Base-by-base conservation (phyloP, 2,329 filamentous ascomycete genomes). In the Corinectria fuckeliana region DNA sequence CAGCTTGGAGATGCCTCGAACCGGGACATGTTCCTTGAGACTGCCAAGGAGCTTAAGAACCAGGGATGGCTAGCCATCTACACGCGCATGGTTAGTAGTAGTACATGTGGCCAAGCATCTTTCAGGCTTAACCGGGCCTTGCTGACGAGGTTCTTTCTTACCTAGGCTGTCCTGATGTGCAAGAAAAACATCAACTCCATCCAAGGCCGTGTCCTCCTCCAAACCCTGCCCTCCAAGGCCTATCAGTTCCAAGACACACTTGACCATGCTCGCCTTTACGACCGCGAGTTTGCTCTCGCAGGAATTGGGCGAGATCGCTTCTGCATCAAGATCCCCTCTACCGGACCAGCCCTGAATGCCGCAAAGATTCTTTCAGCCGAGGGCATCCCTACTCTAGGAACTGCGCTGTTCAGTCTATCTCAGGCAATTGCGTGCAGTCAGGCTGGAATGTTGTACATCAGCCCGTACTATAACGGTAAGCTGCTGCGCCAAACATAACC, bases 241-340 rank as follows among this genome's bases (percentile, higher is more conserved):
- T 82, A 82, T 62, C 74, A 81, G 58, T 75, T 69, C 3, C 71
- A 79, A 44, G 74, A 73, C 21, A 81, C 81, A 1, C 67, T 84
- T 20, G 76, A 76, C 25, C 80, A 83, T 60, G 80, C 78, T 1
- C 78, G 75, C 1, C 69, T 79, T 0, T 83, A 82, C 63, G 81
- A 78, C 41, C 61, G 66, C 4, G 81, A 83, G 64, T 82, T 84
- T 53, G 74, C 75, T 5, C 74, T 71, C 4, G 77, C 74, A 2
- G 80, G 80, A 2, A 79, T 84, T 42, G 62, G 75, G 3, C 75
- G 78, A 16, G 79, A 81, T 56, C 74, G 78, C 10, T 82, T 78
- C 65, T 80, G 77, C 64, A 82, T 84, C 75, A 83, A 84, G 69
- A 82, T 83, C 21, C 81, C 81, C 9, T 76, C 75, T 23, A 83